Evolutionary conservation across 1,284 basidiomycete species (phyloP).

Genomic region (Ceratobasidium sp.): DNA sequence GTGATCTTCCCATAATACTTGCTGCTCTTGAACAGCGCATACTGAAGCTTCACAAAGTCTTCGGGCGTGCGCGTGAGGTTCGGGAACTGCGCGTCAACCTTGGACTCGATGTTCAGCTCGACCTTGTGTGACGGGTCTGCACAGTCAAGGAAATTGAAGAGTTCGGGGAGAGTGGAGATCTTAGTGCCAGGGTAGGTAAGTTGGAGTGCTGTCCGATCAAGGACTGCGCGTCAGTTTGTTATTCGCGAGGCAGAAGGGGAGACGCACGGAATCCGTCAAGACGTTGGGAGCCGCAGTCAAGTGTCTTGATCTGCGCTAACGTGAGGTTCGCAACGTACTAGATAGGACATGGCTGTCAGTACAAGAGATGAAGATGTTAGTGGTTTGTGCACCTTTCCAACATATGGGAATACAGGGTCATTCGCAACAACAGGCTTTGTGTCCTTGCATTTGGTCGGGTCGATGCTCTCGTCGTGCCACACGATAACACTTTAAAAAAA

Average conservation of each 20-base stretch:
- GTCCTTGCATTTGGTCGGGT: conserved; percentile 70
- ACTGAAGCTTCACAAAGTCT: conserved; percentile 73
- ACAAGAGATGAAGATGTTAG: too few relatives aligned
- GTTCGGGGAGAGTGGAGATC: conserved; percentile 75
- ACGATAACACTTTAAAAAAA: conserved; percentile 67
- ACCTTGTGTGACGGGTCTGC: conserved; percentile 69
- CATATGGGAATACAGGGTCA: conserved; percentile 51
- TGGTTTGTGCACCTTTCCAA: conserved; percentile 22
- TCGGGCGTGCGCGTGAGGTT: conserved; percentile 68
- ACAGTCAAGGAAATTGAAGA: conserved; percentile 79
- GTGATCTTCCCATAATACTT: conserved; percentile 69
- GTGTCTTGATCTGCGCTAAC: conserved; percentile 75
- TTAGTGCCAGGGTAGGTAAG: conserved; percentile 71
- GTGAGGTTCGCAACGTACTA: conserved; percentile 81
- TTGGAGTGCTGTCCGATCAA: conserved; percentile 62
- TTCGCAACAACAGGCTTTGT: conserved; percentile 61
- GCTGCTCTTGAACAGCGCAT: conserved; percentile 66
- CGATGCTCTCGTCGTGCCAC: conserved; percentile 80
- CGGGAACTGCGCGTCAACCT: conserved; percentile 69
- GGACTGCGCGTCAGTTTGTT: not conserved
- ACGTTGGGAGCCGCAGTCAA: conserved; percentile 80
- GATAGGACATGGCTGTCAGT: conserved; percentile 62
- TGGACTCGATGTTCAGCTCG: conserved; percentile 82
- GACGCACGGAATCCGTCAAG: conserved; percentile 68
- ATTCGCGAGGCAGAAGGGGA: conserved; percentile 1